Percentiles rank a stretch among this genome's conserved stretches.
These are phyloP conservation scores for Boletus vinaceobasis DNA, from an alignment of 768 basidiomycete species.

Conservation along the genomic window DNA sequence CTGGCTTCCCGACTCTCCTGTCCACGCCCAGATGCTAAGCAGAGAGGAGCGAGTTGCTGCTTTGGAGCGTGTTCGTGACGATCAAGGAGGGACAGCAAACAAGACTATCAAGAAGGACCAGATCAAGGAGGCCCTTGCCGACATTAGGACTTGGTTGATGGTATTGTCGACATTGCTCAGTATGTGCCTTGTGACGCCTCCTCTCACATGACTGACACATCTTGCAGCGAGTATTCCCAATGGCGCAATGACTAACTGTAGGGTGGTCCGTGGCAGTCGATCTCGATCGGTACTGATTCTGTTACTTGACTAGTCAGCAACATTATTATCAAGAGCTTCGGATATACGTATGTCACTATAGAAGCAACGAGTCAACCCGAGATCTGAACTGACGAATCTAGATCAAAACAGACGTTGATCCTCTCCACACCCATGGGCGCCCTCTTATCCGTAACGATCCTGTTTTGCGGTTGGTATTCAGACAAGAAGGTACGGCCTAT, in stretches of 20 bases:
- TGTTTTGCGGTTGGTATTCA: constrained; percentile 62
- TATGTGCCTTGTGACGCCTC: constrained; percentile 28
- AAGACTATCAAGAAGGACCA: constrained; percentile 58
- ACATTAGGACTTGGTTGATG: constrained; percentile 61
- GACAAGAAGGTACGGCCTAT: constrained; percentile 48
- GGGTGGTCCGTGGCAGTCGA: constrained; percentile 17
- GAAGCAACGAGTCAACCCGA: not conserved
- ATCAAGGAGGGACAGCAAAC: constrained; percentile 62
- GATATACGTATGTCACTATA: constrained; percentile 49
- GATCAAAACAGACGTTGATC: constrained; percentile 59
- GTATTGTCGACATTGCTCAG: constrained; percentile 57
- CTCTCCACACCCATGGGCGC: constrained; percentile 55
- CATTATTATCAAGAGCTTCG: constrained; percentile 58
- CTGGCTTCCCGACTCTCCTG: constrained; percentile 64
- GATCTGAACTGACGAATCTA: constrained; percentile 16
- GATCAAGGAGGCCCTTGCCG: constrained; percentile 51
- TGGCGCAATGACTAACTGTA: constrained; percentile 61
- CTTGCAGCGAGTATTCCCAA: constrained; percentile 60
- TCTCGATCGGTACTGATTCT: not conserved
- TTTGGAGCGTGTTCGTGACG: constrained; percentile 63
- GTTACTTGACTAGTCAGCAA: constrained; percentile 46
- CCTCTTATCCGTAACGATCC: constrained; percentile 44
- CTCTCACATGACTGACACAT: not conserved
- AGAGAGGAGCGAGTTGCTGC: constrained; percentile 59
- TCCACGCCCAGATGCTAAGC: constrained; percentile 53